Evolutionary conservation across 345 rosid species (phyloP).

Genomic region (Toxicodendron radicans): DNA sequence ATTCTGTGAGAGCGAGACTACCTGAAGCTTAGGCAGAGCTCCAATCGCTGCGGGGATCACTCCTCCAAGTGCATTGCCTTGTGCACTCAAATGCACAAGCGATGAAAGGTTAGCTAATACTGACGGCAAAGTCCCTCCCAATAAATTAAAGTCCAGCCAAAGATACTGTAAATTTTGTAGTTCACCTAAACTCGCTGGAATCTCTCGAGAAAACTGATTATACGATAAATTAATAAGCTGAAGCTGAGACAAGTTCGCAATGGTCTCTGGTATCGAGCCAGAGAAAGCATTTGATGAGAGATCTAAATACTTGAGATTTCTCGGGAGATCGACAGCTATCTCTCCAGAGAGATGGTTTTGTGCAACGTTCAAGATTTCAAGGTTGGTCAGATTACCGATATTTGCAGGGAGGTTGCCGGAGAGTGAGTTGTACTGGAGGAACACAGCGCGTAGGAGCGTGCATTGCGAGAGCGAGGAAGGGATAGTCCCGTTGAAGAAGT

Average conservation of each 20-base stretch:
- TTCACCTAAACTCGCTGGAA: constrained; percentile 67
- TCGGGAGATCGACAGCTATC: constrained; percentile 48
- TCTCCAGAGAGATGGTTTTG: constrained; percentile 74
- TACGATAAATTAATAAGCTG: constrained; percentile 79
- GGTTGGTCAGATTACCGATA: constrained; percentile 55
- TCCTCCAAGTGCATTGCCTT: constrained; percentile 68
- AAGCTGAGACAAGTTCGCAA: constrained; percentile 57
- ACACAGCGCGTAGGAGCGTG: constrained; percentile 66
- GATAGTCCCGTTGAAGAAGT: constrained; percentile 70
- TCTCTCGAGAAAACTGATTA: constrained; percentile 66
- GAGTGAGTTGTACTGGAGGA: constrained; percentile 84
- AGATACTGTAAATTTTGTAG: constrained; percentile 67
- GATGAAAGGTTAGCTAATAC: constrained; percentile 80
- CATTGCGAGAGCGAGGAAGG: constrained; percentile 73
- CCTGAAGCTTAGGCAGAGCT: constrained; percentile 61
- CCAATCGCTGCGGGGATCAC: constrained; percentile 76
- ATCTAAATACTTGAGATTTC: constrained; percentile 56
- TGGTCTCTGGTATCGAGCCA: constrained; percentile 53
- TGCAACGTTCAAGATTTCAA: constrained; percentile 62
- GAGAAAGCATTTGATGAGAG: constrained; percentile 76
- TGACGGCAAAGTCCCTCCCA: constrained; percentile 81
- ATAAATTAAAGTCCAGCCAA: constrained; percentile 67
- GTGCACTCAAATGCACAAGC: constrained; percentile 71
- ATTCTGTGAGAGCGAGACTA: constrained; percentile 61
- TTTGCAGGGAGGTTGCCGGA: constrained; percentile 69